Evolutionary conservation across 2,329 filamentous ascomycete species (phyloP), one percentile per base, ranked within the genome.

Genomic region (Nemania diffusa): DNA sequence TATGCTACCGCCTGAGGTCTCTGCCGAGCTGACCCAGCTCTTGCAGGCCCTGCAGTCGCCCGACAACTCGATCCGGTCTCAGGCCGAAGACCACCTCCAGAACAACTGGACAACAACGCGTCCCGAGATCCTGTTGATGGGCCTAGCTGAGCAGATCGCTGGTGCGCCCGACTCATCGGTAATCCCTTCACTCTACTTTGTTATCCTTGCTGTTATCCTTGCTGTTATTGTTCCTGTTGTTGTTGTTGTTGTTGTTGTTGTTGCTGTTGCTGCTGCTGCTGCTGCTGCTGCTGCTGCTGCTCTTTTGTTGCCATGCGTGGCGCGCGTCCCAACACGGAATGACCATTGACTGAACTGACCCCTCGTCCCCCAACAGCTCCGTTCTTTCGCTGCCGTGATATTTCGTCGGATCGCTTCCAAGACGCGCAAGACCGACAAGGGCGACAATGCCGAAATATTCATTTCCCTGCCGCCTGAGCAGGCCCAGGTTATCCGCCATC

Each of bases 321-420:
- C 46, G 46, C 46, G 22, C 46, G 22, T 46, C 46, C 22, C 46
- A 4, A 26, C 24, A 27, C 24, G 5, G 46, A 50, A 22, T 26
- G 46, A 50, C 24, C 22, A 50, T 26, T 55, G 48, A 55, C 63
- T 68, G 37, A 61, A 42, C 34, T 58, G 44, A 52, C 27, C 27
- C 5, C 48, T 53, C 26, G 20, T 55, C 58, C 50, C n/a, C 56
- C 22, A 57, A 68, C 76, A 97, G 94, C 91, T 90, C 68, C 92
- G 96, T 76, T 93, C 94, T 17, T 99, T 97, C 79, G 90, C 94
- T 61, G 92, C 96, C 62, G 93, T 99, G 52, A 91, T 99, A 71
- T 98, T 99, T 82, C 91, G 96, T 75, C 90, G 94, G 77, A 97
- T 98, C 81, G 89, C 96, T 55, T 94, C 92, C 66, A 97, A 97